phyloP scores from a whole-genome alignment of 345 rosid species.

The Pelargonium nanum region DNA sequence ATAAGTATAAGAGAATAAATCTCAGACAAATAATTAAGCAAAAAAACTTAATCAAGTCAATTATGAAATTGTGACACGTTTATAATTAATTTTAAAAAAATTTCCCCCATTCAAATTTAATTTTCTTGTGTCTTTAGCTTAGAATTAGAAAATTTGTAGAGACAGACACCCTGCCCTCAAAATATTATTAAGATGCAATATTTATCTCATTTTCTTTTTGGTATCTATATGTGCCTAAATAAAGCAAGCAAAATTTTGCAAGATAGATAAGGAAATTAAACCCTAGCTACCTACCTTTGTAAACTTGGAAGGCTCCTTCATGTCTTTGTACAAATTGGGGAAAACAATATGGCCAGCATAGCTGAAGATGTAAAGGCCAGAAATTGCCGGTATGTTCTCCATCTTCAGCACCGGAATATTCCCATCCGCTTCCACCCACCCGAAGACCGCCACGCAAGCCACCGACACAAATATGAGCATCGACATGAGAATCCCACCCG shows the following conservation, averaged over 20 bases:
- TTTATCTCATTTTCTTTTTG: no score
- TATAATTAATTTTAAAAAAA: no score
- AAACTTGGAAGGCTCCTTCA: constrained; percentile 71
- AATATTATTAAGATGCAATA: no score
- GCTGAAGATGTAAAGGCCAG: constrained; percentile 59
- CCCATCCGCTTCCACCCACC: constrained; percentile 30
- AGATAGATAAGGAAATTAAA: neutral
- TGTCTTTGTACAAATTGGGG: constrained; percentile 58
- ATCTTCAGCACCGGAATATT: constrained; percentile 36
- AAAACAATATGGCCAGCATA: constrained; percentile 71
- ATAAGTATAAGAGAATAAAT: no score
- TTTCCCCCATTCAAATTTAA: no score
- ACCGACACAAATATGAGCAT: constrained; percentile 48
- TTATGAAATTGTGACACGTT: no score
- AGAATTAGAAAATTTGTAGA: no score
- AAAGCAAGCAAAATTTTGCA: neutral
- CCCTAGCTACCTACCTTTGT: constrained; percentile 42
- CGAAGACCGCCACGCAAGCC: constrained; percentile 39
- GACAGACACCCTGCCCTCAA: no score
- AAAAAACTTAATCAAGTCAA: no score
- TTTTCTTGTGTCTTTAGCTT: no score
- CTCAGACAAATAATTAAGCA: no score
- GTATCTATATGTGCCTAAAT: no score
- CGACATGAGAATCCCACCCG: constrained; percentile 67
- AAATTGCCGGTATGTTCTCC: constrained; percentile 45